Base-by-base conservation (phyloP, 495 filamentous ascomycete species). In the Talaromyces wortmannii region DNA sequence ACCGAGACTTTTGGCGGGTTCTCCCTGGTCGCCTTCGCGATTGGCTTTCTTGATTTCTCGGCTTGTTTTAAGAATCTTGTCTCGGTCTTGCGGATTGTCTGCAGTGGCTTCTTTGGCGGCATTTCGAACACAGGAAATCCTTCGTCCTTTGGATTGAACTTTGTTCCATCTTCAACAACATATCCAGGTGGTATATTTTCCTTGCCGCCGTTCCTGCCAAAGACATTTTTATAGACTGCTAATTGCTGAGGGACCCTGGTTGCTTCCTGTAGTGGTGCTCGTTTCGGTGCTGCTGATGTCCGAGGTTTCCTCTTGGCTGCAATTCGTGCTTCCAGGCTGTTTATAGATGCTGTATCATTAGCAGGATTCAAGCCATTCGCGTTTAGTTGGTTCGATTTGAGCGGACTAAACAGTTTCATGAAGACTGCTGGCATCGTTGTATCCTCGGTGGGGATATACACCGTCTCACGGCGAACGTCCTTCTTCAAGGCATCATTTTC, bases 141-240 rank as follows among this genome's bases (percentile, higher is more conserved):
- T 70, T 68, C 6, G 7, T 53, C 31, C 5, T 32, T n/a, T 18
- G 8, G 6, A 11, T 32, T 5, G 6, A 12, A 17, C 30, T 57
- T 55, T 11, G 61, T 64, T 52, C 48, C 18, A 5, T 59, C 56
- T 12, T 59, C 56, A n/a, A 63, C 10, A 23, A 47, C 5, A 36
- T 54, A 48, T 2, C 73, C 75, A 5, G 73, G 75, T 4, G 75
- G 75, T 2, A 75, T 62, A 15, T 78, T 80, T 53, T 78, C 77
- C 40, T 80, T 80, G 33, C 76, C 77, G 0, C 70, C 69, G 55
- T 72, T 72, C 49, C 65, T 70, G 13, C 72, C 76, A 56, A 63
- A 52, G 29, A 72, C 52, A 55, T 80, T 74, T n/a, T 59, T 43
- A 8, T 57, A 56, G 12, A 56, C 55, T 8, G 49, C 58, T 46